phyloP scores from a whole-genome alignment of 331 rosid genomes.

The Acacia concinna region DNA sequence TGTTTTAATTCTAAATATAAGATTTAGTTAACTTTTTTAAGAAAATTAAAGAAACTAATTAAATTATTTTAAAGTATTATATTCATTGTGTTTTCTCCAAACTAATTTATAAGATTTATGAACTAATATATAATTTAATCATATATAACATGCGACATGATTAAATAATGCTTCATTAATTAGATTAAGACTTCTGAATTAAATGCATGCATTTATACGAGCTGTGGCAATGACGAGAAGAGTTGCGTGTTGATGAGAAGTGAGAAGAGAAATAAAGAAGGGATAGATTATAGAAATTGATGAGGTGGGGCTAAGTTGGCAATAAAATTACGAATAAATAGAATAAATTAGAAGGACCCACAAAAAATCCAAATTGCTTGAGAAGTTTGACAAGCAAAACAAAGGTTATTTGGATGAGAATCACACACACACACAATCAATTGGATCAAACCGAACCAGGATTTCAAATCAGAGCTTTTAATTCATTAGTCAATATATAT shows the following conservation, averaged over 20 bases:
- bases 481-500: background rate
- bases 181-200: too few species aligned
- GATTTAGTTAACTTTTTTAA: too few species aligned
- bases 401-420: constrained; percentile 32
- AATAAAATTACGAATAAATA: background rate
- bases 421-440: background rate
- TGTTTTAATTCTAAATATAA: too few species aligned
- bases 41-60: too few species aligned
- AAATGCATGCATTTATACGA: too few species aligned
- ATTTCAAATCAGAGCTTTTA: constrained; percentile 19
- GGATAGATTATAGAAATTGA: background rate
- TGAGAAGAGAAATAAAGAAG: background rate
- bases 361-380: constrained; percentile 30
- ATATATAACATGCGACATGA: too few species aligned
- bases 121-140: too few species aligned
- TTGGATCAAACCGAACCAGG: constrained; percentile 6
- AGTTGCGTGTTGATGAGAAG: too few species aligned
- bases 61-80: too few species aligned
- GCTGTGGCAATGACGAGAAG: background rate
- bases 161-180: too few species aligned
- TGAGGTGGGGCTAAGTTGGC: constrained; percentile 25
- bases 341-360: constrained; percentile 46
- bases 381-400: constrained; percentile 21
- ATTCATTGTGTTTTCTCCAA: too few species aligned
- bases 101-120: too few species aligned